phyloP scores from a whole-genome alignment of 2,329 filamentous ascomycete species.

The Trichoderma endophyticum region DNA sequence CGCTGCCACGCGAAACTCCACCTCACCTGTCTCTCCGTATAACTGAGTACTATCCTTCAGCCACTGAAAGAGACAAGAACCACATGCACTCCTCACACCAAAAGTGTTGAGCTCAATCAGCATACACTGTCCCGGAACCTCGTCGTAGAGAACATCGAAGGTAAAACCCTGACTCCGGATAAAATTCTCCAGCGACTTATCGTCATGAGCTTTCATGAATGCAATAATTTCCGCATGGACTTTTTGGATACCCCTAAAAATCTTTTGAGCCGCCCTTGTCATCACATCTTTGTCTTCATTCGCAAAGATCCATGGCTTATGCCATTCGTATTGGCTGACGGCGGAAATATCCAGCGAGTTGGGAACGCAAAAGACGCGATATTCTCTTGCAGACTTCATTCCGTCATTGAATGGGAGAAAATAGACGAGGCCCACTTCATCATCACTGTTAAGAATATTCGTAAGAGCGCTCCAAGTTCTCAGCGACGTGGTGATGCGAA shows the following conservation, averaged over 20 bases:
- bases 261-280: conserved; percentile 18
- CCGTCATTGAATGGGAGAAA: conserved; percentile 40
- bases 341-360: conserved; percentile 31
- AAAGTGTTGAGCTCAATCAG: conserved; percentile 48
- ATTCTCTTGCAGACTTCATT: conserved; percentile 40
- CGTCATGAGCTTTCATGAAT: conserved; percentile 18
- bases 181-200: conserved; percentile 27
- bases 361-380: conserved; percentile 44
- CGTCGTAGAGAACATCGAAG: conserved; percentile 42
- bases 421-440: conserved; percentile 31
- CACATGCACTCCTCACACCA: conserved; percentile 42
- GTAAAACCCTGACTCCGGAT: conserved; percentile 39
- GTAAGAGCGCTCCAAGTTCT: conserved; percentile 36
- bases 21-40: conserved; percentile 32
- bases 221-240: background rate
- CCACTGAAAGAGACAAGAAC: conserved; percentile 47
- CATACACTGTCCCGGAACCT: conserved; percentile 23
- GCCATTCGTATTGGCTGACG: conserved; percentile 43
- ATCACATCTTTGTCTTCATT: conserved; percentile 13
- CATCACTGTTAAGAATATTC: conserved; percentile 24
- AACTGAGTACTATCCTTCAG: conserved; percentile 35
- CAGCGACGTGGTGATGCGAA: conserved; percentile 38
- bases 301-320: conserved; percentile 33
- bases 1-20: conserved; percentile 31
- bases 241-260: background rate